Evolutionary conservation across 352 stramenopile species (phyloP).

Genomic region (Phytophthora lateralis): DNA sequence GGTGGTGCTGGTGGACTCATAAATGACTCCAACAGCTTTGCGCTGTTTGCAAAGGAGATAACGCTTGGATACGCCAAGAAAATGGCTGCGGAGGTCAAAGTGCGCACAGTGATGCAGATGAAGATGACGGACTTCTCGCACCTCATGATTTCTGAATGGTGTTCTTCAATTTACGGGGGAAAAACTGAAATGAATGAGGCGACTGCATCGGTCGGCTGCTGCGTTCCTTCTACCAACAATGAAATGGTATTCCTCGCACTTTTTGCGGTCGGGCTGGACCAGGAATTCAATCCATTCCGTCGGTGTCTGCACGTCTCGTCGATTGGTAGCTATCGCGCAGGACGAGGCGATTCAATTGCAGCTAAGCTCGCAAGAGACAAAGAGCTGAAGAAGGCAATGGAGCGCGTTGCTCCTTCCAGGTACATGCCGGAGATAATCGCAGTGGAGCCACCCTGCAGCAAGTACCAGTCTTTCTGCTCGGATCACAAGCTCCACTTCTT

Average conservation of each 20-base stretch:
- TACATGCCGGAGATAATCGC: constrained; percentile 57
- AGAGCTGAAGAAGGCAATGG: constrained; percentile 46
- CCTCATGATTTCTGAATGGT: constrained; percentile 64
- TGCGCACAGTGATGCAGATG: constrained; percentile 56
- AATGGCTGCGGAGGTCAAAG: constrained; percentile 53
- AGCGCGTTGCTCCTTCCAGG: constrained; percentile 42
- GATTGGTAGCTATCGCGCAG: constrained; percentile 14
- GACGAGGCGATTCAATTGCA: constrained; percentile 20
- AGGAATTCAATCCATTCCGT: constrained; percentile 69
- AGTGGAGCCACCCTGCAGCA: constrained; percentile 46
- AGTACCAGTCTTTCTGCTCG: constrained; percentile 44
- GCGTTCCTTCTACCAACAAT: neutral
- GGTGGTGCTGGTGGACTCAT: constrained; percentile 36
- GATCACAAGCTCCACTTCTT: constrained; percentile 57
- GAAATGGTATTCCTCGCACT: constrained; percentile 45
- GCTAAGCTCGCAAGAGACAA: constrained; percentile 33
- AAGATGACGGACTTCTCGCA: constrained; percentile 66
- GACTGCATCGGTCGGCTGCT: neutral
- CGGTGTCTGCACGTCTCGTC: constrained; percentile 62
- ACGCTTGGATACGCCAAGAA: constrained; percentile 56
- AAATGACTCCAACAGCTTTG: constrained; percentile 48
- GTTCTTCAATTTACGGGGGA: constrained; percentile 6
- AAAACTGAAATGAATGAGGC: neutral
- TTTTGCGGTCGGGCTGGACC: constrained; percentile 65
- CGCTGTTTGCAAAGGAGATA: constrained; percentile 53